Evolutionary conservation across 2,329 filamentous ascomycete genomes (phyloP).

Genomic region (Sporothrix brunneoviolacea): DNA sequence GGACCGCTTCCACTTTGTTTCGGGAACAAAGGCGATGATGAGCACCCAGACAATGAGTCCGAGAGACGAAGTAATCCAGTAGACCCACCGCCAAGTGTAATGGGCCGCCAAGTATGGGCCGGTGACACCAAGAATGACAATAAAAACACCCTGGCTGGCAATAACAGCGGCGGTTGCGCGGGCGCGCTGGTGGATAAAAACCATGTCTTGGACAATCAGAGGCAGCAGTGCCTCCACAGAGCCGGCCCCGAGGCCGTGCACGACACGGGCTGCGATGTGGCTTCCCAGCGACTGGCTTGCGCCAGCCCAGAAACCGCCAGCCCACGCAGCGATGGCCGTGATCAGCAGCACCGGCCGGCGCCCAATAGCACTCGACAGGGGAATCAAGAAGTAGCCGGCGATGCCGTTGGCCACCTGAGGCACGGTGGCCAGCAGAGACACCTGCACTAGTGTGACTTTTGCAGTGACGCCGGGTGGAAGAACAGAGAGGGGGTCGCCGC

Average conservation of each 20-base stretch:
- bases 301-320: conserved; percentile 30
- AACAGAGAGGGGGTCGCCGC: conserved; percentile 25
- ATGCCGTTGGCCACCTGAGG: too few relatives aligned
- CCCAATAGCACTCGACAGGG: conserved; percentile 31
- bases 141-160: conserved; percentile 22
- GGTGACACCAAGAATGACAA: conserved; percentile 27
- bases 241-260: conserved; percentile 32
- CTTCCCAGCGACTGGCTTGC: conserved; percentile 21
- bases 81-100: conserved; percentile 31
- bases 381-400: conserved; percentile 30
- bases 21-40: conserved; percentile 28
- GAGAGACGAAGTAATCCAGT: conserved; percentile 29
- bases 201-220: conserved; percentile 33
- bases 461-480: conserved; percentile 26
- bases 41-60: conserved; percentile 29
- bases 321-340: conserved; percentile 28
- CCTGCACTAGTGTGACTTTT: too few relatives aligned
- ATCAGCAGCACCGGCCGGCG: conserved; percentile 30
- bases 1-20: conserved; percentile 25
- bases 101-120: conserved; percentile 28
- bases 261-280: conserved; percentile 28
- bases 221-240: conserved; percentile 32
- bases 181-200: conserved; percentile 31
- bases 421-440: too few relatives aligned
- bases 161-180: conserved; percentile 14